A percentile compares a stretch with the other conserved stretches of the same genome.
These are phyloP conservation scores for Naganishia albida DNA, from an alignment of 1,284 basidiomycete species.

Conservation along the genomic window DNA sequence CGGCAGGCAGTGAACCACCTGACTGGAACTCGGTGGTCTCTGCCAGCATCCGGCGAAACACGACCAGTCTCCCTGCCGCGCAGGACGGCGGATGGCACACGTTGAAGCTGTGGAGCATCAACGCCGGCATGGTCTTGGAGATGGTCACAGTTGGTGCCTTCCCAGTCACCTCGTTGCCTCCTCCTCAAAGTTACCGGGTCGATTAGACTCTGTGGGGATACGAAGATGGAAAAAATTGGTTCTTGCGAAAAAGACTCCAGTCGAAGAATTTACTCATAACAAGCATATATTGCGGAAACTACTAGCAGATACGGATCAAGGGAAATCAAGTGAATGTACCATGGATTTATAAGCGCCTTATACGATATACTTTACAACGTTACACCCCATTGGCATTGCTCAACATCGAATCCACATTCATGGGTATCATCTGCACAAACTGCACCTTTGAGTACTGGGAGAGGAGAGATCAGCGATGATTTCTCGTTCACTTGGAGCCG, in stretches of 20 bases:
- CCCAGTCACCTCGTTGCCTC: conserved; percentile 24
- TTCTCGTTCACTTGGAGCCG: background rate
- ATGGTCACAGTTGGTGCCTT: conserved; percentile 24
- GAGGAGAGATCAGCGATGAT: background rate
- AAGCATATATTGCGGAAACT: background rate
- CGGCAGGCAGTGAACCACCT: conserved; percentile 59
- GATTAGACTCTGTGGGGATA: background rate
- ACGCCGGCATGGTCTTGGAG: conserved; percentile 44
- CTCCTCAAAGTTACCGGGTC: conserved; percentile 27
- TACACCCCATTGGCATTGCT: background rate
- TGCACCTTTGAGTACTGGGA: conserved; percentile 49
- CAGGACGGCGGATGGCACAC: conserved; percentile 40
- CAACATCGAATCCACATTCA: conserved; percentile 22
- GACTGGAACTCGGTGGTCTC: conserved; percentile 46
- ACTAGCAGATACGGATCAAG: background rate
- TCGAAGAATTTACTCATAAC: background rate
- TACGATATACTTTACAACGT: background rate
- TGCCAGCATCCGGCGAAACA: conserved; percentile 40
- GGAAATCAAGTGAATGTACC: background rate
- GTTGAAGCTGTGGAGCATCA: conserved; percentile 42
- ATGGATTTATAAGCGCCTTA: background rate
- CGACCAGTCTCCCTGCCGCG: conserved; percentile 32
- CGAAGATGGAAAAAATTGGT: background rate
- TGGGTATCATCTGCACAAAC: conserved; percentile 53
- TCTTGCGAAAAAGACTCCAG: background rate